Evolutionary conservation across 345 rosid genomes (phyloP).

Genomic region (Pistacia integerrima): DNA sequence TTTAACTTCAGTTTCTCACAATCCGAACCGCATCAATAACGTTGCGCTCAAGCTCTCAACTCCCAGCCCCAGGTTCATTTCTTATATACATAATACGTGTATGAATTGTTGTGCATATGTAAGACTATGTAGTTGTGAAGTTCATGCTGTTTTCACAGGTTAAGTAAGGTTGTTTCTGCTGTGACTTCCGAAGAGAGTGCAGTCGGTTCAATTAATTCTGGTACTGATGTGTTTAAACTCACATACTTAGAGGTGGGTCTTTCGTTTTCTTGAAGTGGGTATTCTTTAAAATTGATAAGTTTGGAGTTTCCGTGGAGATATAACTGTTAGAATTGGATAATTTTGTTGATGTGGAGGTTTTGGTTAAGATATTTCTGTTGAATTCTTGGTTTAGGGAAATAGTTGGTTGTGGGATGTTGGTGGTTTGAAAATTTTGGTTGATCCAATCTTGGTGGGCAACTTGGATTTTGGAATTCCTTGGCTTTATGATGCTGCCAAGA

Average conservation of each 20-base stretch:
- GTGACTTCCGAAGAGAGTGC: slow-evolving; percentile 69
- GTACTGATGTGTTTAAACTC: slow-evolving; percentile 58
- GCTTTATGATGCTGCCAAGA: slow-evolving; percentile 92
- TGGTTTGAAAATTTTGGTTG: slow-evolving; percentile 72
- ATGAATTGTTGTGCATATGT: background rate
- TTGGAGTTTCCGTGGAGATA: background rate
- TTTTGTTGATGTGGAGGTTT: slow-evolving; percentile 4
- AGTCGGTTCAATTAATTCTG: slow-evolving; percentile 46
- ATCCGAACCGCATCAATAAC: slow-evolving; percentile 20
- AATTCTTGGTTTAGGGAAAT: slow-evolving; percentile 55
- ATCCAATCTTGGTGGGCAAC: slow-evolving; percentile 85
- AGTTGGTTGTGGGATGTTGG: slow-evolving; percentile 89
- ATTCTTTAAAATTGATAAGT: background rate
- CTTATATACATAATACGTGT: background rate
- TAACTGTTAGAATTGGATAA: background rate
- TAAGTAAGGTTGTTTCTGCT: slow-evolving; percentile 42
- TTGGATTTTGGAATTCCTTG: slow-evolving; percentile 94
- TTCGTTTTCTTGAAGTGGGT: background rate
- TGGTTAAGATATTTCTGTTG: slow-evolving; percentile 11
- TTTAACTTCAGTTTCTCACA: slow-evolving; percentile 18
- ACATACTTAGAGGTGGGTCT: slow-evolving; percentile 78
- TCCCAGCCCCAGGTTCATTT: slow-evolving; percentile 27
- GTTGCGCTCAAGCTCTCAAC: slow-evolving; percentile 33
- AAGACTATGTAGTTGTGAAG: background rate
- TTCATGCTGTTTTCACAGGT: slow-evolving; percentile 25